These are phyloP conservation scores for Lachnellula cervina DNA, from an alignment of 2,329 filamentous ascomycete genomes.

Conservation along the genomic window DNA sequence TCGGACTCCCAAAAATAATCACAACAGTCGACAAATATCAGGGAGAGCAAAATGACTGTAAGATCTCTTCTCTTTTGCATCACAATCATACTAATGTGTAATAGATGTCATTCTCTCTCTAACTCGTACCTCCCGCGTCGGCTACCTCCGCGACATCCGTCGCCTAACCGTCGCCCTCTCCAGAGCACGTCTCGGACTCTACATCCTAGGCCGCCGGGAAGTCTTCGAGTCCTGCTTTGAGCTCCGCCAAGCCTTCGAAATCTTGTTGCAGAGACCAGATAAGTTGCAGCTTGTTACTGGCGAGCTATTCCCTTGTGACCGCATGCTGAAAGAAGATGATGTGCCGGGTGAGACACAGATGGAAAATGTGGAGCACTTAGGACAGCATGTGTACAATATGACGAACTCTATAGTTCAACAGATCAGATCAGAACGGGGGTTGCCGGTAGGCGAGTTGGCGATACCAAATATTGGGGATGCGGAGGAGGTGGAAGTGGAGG, in stretches of 20 bases:
- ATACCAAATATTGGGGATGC: conserved; percentile 5
- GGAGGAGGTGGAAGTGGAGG: conserved; percentile 13
- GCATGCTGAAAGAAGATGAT: conserved; percentile 43
- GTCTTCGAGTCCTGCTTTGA: conserved; percentile 89
- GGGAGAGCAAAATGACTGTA: conserved; percentile 98
- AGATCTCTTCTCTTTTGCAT: conserved; percentile 38
- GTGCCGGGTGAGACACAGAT: conserved; percentile 63
- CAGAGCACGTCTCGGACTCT: conserved; percentile 83
- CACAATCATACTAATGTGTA: conserved; percentile 9
- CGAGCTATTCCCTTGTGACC: conserved; percentile 74
- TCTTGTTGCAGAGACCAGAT: conserved; percentile 71
- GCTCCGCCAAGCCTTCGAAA: conserved; percentile 77
- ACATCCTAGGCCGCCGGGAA: conserved; percentile 81
- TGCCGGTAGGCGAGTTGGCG: conserved; percentile 18
- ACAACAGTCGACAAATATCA: conserved; percentile 98
- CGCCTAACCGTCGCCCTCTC: conserved; percentile 93
- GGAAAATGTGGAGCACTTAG: conserved; percentile 89
- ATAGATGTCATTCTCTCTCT: conserved; percentile 89
- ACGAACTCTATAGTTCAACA: conserved; percentile 49
- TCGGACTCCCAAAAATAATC: conserved; percentile 83
- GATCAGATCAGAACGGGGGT: conserved; percentile 26
- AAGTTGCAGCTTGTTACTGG: conserved; percentile 77
- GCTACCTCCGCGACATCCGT: conserved; percentile 89
- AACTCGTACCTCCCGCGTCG: conserved; percentile 80
- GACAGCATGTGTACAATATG: conserved; percentile 97